Evolutionary conservation across 192 early-diverging fungal species (phyloP).

Genomic region (Geranomyces variabilis): DNA sequence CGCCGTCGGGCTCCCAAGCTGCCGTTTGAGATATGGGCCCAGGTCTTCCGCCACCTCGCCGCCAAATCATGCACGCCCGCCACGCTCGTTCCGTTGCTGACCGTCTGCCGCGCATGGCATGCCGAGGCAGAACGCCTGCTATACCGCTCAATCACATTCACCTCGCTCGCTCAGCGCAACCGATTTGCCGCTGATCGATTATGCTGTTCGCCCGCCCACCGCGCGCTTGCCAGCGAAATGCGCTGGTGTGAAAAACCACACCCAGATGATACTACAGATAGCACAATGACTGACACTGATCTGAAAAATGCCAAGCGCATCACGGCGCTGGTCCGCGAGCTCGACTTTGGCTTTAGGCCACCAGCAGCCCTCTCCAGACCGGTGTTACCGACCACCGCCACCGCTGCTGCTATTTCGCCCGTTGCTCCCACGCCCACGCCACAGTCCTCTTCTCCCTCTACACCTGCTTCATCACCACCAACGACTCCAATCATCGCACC

Average conservation of each 20-base stretch:
- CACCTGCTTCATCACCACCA: conserved; percentile 16
- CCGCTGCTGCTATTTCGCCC: no score
- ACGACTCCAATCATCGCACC: conserved; percentile 14
- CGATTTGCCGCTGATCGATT: conserved; percentile 15
- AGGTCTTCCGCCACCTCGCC: conserved; percentile 1
- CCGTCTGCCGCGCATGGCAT: conserved; percentile 24
- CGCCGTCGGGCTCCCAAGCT: background rate
- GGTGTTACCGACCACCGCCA: no score
- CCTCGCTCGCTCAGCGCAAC: conserved; percentile 23
- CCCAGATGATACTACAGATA: background rate
- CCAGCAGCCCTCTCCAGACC: no score
- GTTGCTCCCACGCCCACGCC: no score
- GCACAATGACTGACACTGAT: no score
- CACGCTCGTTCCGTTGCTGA: background rate
- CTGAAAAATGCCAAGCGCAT: no score
- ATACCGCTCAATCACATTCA: conserved; percentile 25
- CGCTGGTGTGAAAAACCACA: no score
- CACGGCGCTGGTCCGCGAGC: conserved; percentile 2
- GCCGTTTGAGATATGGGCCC: background rate
- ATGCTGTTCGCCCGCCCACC: background rate
- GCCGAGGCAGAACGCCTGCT: conserved; percentile 16
- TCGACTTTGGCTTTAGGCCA: conserved; percentile 31
- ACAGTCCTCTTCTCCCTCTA: background rate
- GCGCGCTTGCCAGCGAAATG: conserved; percentile 17
- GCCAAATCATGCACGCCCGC: no score